Conservation (phyloP, 768 basidiomycete species). For the Phaeotremella skinneri region DNA sequence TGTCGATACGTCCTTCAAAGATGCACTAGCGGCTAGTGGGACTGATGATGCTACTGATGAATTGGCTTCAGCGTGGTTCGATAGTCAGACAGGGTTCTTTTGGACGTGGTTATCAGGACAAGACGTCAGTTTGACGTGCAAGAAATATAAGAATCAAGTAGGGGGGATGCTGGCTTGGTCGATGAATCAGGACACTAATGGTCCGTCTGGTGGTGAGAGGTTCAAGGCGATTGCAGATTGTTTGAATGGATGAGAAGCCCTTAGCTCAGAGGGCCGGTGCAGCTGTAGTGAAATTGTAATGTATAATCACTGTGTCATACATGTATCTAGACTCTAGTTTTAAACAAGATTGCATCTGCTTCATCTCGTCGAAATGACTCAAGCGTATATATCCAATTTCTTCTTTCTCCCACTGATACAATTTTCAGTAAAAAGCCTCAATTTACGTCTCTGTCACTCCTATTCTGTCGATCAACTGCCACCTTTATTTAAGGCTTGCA, state of each 20-base stretch:
- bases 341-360: too few species aligned
- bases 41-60: background rate
- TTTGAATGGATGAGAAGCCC: background rate
- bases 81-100: conserved; percentile 18
- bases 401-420: too few species aligned
- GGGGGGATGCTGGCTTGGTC: conserved; percentile 39
- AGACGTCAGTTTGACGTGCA: conserved; percentile 26
- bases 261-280: too few species aligned
- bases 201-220: conserved; percentile 10
- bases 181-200: conserved; percentile 21
- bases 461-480: too few species aligned
- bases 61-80: conserved; percentile 20
- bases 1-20: background rate
- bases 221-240: conserved; percentile 17
- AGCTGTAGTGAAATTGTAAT: too few species aligned
- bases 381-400: too few species aligned
- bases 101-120: conserved; percentile 34
- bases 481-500: too few species aligned
- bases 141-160: conserved; percentile 18
- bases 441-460: too few species aligned
- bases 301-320: too few species aligned
- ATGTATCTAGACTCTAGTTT: too few species aligned
- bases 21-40: background rate
- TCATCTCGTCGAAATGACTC: too few species aligned
- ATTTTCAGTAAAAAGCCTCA: too few species aligned